Percentiles rank a stretch among this genome's conserved stretches.
phyloP scores from a whole-genome alignment of 139 green algal species.

The Dunaliella sp. region DNA sequence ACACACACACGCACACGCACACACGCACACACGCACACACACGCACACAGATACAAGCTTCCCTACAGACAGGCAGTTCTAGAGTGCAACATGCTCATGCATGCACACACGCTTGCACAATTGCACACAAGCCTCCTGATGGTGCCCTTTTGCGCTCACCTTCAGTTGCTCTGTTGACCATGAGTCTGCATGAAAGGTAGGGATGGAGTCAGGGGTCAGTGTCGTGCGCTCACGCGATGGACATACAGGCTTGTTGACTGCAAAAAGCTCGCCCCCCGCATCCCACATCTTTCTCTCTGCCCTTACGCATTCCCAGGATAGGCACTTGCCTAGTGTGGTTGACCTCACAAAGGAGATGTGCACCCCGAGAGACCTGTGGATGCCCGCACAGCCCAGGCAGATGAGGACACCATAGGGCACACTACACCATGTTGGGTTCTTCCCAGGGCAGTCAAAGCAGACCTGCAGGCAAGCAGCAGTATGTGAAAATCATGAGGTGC shows the following conservation, averaged over 20 bases:
- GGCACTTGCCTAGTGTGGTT: conserved; percentile 65
- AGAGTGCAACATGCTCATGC: not conserved
- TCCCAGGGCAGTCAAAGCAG: conserved; percentile 96
- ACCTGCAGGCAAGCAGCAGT: conserved; percentile 45
- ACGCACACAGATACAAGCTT: not conserved
- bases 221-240: too few species aligned
- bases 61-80: not conserved
- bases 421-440: conserved; percentile 95
- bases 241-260: too few species aligned
- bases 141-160: conserved; percentile 42
- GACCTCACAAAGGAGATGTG: conserved; percentile 95
- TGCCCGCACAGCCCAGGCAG: conserved; percentile 91
- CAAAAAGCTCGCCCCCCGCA: too few species aligned
- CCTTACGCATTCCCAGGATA: too few species aligned
- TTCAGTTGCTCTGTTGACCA: conserved; percentile 96
- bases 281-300: too few species aligned
- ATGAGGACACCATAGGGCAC: conserved; percentile 95
- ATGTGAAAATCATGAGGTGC: not conserved
- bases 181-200: conserved; percentile 54
- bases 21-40: not conserved
- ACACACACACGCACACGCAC: not conserved
- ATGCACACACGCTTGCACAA: not conserved
- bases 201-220: not conserved
- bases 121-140: not conserved
- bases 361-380: conserved; percentile 92